Base-by-base conservation (phyloP, 2,329 filamentous ascomycete genomes). In the Pseudocercospora fuligena region DNA sequence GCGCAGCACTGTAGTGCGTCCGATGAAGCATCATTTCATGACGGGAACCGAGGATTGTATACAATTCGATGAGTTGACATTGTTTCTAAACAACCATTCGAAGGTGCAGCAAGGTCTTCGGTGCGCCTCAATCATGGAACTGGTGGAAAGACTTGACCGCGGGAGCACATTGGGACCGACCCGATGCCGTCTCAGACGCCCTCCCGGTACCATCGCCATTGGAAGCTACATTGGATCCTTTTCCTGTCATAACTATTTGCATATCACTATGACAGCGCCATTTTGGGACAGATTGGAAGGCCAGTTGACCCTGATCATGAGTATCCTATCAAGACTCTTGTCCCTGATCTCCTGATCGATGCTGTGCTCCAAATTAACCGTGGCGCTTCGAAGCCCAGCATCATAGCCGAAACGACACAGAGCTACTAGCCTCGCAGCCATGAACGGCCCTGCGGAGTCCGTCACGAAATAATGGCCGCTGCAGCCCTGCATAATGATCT, bases 101-200 rank as follows among this genome's bases (percentile, higher is more conserved):
- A 27, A 51, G 19, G n/a, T 51, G 47, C 9, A 51, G 47, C 47
- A 25, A 51, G 19, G 47, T 51, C 14, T 11, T 19, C 40, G 40
- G 19, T 6, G 40, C 14, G 36, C 19, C 19, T 51, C 6, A 21
- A 9, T 19, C 47, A 19, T 51, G 47, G 47, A 23, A 23, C n/a
- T 25, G 21, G 47, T 51, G 47, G 33, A 51, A 27, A 51, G 47
- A 51, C 19, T 23, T 23, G 21, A 51, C 47, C 47, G 27, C 53
- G 53, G 53, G 25, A 29, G 27, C 29, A 27, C 25, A 43, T 51
- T 57, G 53, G 53, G n/a, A 57, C 53, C 53, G 53, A 57, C 53
- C 53, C 53, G 53, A 33, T 12, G 53, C 53, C 53, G 53, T 27
- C 53, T 33, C 27, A 53, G 47, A 51, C 47, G 19, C 19, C 19